Conservation (phyloP, 495 filamentous ascomycete species). For the Hamigera avellanea region DNA sequence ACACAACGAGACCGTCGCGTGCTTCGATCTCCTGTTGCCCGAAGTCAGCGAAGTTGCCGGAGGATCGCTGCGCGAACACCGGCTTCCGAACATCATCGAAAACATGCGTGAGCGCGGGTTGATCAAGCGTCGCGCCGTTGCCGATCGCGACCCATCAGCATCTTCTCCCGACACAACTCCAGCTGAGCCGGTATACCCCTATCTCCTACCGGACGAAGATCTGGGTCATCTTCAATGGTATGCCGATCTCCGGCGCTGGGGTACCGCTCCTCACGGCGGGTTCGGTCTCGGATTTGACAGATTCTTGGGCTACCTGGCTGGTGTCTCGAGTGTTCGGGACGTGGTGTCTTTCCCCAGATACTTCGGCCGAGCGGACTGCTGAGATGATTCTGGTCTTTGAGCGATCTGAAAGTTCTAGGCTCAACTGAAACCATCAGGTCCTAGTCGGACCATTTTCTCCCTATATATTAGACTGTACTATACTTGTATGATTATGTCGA, state of each 20-base stretch:
- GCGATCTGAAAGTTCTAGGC: no score
- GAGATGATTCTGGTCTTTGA: conserved; percentile 2
- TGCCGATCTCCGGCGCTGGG: conserved; percentile 85
- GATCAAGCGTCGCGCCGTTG: conserved; percentile 16
- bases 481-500: no score
- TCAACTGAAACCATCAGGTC: no score
- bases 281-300: conserved; percentile 94
- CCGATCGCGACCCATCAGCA: not conserved
- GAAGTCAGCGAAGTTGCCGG: conserved; percentile 83
- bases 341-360: conserved; percentile 82
- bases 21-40: conserved; percentile 90
- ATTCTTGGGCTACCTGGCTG: conserved; percentile 74
- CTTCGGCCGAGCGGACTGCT: conserved; percentile 87
- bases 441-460: no score
- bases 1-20: conserved; percentile 57
- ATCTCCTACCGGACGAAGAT: conserved; percentile 32
- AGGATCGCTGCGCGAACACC: conserved; percentile 88
- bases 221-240: conserved; percentile 71
- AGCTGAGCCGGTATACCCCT: conserved; percentile 21
- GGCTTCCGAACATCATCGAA: conserved; percentile 52
- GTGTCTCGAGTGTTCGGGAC: conserved; percentile 76
- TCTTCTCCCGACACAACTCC: conserved; percentile 3
- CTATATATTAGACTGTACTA: no score
- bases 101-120: conserved; percentile 61
- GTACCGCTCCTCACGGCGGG: conserved; percentile 88